Base-by-base conservation (phyloP, 1,284 basidiomycete species). In the Ceratobasidium papillatum region DNA sequence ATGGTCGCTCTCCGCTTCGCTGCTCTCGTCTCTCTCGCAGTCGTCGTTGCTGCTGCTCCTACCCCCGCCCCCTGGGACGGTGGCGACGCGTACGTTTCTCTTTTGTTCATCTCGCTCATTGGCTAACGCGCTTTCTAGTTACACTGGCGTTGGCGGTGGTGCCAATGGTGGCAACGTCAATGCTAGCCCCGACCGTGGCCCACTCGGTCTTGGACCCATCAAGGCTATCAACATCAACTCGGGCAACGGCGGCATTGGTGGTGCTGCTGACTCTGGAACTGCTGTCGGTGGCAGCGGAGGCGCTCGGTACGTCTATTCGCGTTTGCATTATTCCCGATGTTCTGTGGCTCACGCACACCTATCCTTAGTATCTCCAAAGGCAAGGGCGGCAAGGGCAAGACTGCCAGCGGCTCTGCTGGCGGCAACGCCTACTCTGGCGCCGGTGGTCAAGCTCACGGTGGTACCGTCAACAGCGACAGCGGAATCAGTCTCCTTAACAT, bases 221-320 rank as follows among this genome's bases (percentile, higher is more conserved):
- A 75, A 80, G 75, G 78, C 78, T 2, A 77, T 81, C 62, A 81
- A 81, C 63, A 74, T 80, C 58, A 77, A 74, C 22, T 79, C 79
- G n/a, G 77, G 75, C 47, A 81, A 81, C 51, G 79, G 79, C 38
- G 80, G 80, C 0, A 75, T 78, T 38, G 80, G 79, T 14, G 80
- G 80, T 19, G 59, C 74, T 9, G 79, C 79, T 30, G 77, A 75
- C 56, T 80, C 79, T 19, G 80, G 80, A 22, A 74, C 75, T 17
- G 78, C 80, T 2, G 47, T 77, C 9, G 79, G 77, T n/a, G 80
- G 80, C 4, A 22, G 45, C 3, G 74, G 75, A 17, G 74, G 78
- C 27, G 74, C 76, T 27, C 49, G 51, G 64, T 62, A 47, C 51
- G 54, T 61, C 34, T 47, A 19, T 47, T 19, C 17, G 34, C 36